Base-by-base conservation (phyloP, 306 rosid species). In the Crotalaria pallida region DNA sequence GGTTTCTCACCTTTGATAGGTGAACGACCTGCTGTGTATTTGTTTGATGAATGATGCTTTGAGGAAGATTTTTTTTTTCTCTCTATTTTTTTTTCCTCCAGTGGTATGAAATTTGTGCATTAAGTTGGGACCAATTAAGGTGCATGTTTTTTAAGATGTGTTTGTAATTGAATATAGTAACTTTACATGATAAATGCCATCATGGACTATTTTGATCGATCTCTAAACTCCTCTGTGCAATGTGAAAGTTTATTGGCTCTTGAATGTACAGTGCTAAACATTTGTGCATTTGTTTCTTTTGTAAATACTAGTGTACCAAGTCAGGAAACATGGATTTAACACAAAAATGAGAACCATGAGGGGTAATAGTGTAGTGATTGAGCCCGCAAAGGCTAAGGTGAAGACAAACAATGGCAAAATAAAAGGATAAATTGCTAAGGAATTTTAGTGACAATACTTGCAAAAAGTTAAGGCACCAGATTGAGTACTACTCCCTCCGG, bases 21-120 rank as follows among this genome's bases (percentile, higher is more conserved):
- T 61, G 56, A 74, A 70, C 65, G 68, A 60, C 73, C 40, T 41
- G 40, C 34, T 33, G 58, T 83, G 77, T 75, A 79, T 66, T 74
- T 69, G 64, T 74, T 60, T 69, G 73, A 73, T 70, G 74, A 66
- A 65, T 69, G 73, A 73, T 70, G 74, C 71, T 69, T 69, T 74
- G 17, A 34, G 50, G 68, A 77, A 65, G 40, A 71, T 69, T 64
- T 65, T 58, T 21, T 21, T 23, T 24, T 21, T 3, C 3, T 64
- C 1, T 40, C 26, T 16, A 18, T 73, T 48, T 44, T 1, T 21
- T 48, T 69, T 9, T 21, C 6, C 58, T 55, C 51, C 21, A 34
- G 10, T 70, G 58, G 65, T 66, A 50, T 80, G 74, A 67, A 82
- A 77, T 60, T 70, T 64, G 81, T 80, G 81, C 74, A 71, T 73